Conservation (phyloP, 805 yeast species). For the Candida nemodendra region DNA sequence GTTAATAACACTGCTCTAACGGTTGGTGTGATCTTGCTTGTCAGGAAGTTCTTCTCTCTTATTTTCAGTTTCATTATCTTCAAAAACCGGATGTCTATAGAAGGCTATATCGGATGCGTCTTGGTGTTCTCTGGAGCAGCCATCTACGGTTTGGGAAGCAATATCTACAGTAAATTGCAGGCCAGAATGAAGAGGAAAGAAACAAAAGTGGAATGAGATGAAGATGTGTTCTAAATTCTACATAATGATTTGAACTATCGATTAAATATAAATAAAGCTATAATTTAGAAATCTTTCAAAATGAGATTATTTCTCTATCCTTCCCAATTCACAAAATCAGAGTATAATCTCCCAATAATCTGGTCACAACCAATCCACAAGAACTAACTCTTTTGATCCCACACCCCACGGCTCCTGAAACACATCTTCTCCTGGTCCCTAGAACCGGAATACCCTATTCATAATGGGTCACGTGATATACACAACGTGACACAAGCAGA, state of each 20-base stretch:
- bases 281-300: slow-evolving; percentile 4
- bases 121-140: slow-evolving; percentile 57
- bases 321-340: too few species aligned
- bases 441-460: too few species aligned
- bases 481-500: too few species aligned
- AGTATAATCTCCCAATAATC: too few species aligned
- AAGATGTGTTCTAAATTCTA: too few species aligned
- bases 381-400: too few species aligned
- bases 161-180: neutral
- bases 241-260: too few species aligned
- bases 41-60: slow-evolving; percentile 63
- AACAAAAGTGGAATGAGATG: neutral
- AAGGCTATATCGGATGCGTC: slow-evolving; percentile 46
- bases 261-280: slow-evolving; percentile 1
- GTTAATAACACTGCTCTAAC: slow-evolving; percentile 61
- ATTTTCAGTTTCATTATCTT: slow-evolving; percentile 54
- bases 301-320: too few species aligned
- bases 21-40: slow-evolving; percentile 55
- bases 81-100: slow-evolving; percentile 39
- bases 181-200: neutral
- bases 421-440: too few species aligned
- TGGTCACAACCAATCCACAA: too few species aligned
- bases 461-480: too few species aligned
- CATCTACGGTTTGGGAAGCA: slow-evolving; percentile 33
- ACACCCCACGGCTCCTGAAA: too few species aligned